Base-by-base conservation (phyloP, 805 yeast species). In the Lachancea cidri region DNA sequence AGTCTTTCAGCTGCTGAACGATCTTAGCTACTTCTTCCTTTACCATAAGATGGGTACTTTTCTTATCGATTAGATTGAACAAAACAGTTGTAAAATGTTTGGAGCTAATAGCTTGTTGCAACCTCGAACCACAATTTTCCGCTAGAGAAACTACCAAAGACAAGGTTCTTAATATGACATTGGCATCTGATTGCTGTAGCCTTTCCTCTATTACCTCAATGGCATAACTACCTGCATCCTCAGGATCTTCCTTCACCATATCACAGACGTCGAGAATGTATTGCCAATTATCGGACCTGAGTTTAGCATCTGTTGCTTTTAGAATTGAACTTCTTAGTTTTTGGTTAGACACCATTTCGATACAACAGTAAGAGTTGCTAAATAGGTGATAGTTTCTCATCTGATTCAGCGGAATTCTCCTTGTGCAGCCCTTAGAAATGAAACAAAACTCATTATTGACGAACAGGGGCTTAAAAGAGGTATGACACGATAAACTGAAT, bases 41-140 rank as follows among this genome's bases (percentile, higher is more conserved):
- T 39, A 93, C 83, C 3, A 78, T 72, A 19, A 68, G 61, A 65
- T 89, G 96, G 24, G 83, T 74, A 29, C 67, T 61, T 6, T 67
- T 57, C 50, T 79, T 84, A 14, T 71, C 66, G 7, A 77, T 67
- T 46, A 87, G 64, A 40, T 69, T 66, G 22, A 70, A 53, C 33
- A 84, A 61, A 7, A 67, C 50, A 24, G 61, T 59, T 14, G 81
- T 74, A 53, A 81, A 81, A 2, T 66, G 49, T 47, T 72, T 71
- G 16, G 83, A 71, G 15, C 85, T 79, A 29, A 84, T 73, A 49
- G 76, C 79, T 44, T 70, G 79, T 50, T 76, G 77, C 66, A 79
- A 72, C 56, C 78, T 71, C 9, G 86, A 76, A 3, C 89, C 89
- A 60, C 91, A 83, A 58, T 83, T 84, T 56, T 83, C 87, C 2